Base-by-base conservation (phyloP, 768 basidiomycete genomes). In the Collybia sp. region DNA sequence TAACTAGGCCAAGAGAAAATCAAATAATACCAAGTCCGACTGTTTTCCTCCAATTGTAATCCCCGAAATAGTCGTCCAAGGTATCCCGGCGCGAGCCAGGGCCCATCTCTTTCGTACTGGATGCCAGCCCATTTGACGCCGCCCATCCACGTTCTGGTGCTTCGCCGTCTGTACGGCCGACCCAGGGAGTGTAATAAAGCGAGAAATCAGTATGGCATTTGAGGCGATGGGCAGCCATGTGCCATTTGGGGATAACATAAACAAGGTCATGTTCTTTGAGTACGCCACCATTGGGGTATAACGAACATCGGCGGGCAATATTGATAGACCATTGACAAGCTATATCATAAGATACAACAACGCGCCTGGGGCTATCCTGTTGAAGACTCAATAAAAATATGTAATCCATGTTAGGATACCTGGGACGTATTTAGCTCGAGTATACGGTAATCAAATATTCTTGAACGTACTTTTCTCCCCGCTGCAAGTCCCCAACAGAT, bases 181-280 rank as follows among this genome's bases (percentile, higher is more conserved):
- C 52, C 13, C 52, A 20, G 6, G 18, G 47, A 15, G 47, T 49
- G 36, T 55, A 51, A 48, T 66, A 63, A 46, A 60, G 55, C 0
- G 56, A 59, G 36, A 50, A 64, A 5, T 19, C 44, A 2, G 40
- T 16, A 15, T 59, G 58, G 42, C 65, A 64, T 10, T 16, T n/a
- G 12, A 40, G 30, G 3, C 18, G 34, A 36, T 68, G 66, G 11
- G 58, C 56, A 0, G 54, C 43, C 1, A 64, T 42, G 38, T 67
- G 65, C 20, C 66, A 62, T 46, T 66, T 66, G 0, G 67, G 67
- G 13, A 68, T 51, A 2, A 58, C 34, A 25, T 48, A 58, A 1
- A 32, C 25, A 30, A 52, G n/a, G 1, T 49, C 1, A 10, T 37
- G 35, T 37, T 18, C 35, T 10, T 37, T 10, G 35, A 18, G 17